Evolutionary conservation across 2,329 filamentous ascomycete species (phyloP), one percentile per base, ranked within the genome.

Genomic region (Pseudogymnoascus sp.): DNA sequence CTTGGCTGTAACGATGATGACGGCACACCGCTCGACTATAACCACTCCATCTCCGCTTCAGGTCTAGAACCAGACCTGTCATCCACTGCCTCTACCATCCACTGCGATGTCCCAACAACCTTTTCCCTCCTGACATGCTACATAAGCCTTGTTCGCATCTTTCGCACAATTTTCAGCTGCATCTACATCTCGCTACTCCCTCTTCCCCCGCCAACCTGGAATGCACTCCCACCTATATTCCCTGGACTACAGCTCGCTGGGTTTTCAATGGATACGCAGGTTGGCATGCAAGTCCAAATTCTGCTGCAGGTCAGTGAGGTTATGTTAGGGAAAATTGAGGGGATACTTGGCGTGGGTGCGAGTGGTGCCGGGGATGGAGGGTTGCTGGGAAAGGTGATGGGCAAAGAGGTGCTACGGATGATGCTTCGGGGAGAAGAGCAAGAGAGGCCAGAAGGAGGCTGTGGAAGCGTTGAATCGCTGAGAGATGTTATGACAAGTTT

Each of bases 111-210:
- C 47, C 47, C 47, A n/a, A 54, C 47, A 33, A 54, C 26, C 4
- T 54, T 54, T 8, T 54, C 47, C 9, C 47, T 54, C 29, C 47
- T 54, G 4, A 54, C 47, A 5, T 54, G 47, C 47, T 54, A 54
- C 29, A 33, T 54, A 54, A 54, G 47, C 47, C 47, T 54, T 6
- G 47, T 54, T n/a, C 47, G 47, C n/a, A 54, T 54, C n/a, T 54
- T 17, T n/a, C 47, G 47, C 26, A 54, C 47, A 17, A 54, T 54
- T 4, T 54, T 54, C n/a, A 54, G 47, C 4, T 54, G 47, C 10
- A 54, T 54, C 15, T 54, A 54, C n/a, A 8, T 54, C 10, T 54
- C 47, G 5, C 26, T 54, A 9, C 29, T 54, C 5, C 47, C 47
- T 29, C 26, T 54, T 4, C 47, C 47, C 7, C 47, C 47, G 2